Conservation (phyloP, 768 basidiomycete species). For the Infundibulicybe gibba region DNA sequence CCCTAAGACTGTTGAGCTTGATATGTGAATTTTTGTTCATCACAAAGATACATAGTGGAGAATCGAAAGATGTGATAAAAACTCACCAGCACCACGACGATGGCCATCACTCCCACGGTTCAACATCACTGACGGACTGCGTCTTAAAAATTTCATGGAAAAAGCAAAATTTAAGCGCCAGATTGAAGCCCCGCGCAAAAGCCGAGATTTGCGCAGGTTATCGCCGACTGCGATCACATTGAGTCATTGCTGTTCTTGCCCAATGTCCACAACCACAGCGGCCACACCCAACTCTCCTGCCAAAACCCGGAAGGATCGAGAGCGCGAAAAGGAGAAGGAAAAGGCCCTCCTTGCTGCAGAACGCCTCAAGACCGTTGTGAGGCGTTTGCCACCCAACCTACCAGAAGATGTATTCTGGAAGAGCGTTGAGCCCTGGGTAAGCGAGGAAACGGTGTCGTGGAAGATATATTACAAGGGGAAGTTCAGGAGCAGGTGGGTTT, state of each 20-base stretch:
- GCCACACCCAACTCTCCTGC: conserved; percentile 17
- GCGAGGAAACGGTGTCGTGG: conserved; percentile 68
- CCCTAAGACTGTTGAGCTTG: conserved; percentile 67
- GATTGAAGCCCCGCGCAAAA: conserved; percentile 18
- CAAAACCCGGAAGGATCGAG: conserved; percentile 34
- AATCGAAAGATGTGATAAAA: neutral
- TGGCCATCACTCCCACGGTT: neutral
- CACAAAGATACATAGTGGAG: conserved; percentile 18
- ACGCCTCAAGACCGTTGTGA: conserved; percentile 83
- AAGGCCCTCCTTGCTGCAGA: conserved; percentile 36
- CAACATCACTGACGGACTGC: too few relatives aligned
- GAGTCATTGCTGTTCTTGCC: neutral
- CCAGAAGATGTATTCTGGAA: conserved; percentile 95
- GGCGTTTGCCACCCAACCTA: conserved; percentile 86
- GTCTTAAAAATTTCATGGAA: conserved; percentile 3
- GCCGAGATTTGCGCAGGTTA: conserved; percentile 1
- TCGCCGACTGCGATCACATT: neutral
- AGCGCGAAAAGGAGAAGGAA: conserved; percentile 33
- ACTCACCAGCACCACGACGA: neutral
- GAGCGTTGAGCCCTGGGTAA: conserved; percentile 82
- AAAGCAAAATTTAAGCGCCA: conserved; percentile 1
- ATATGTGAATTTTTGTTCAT: conserved; percentile 56
- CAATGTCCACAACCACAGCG: conserved; percentile 18
- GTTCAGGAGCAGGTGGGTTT: conserved; percentile 58
- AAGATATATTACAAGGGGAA: conserved; percentile 68